These are phyloP conservation scores for Saturnispora saitoi DNA, from an alignment of 805 yeast genomes.

Conservation along the genomic window DNA sequence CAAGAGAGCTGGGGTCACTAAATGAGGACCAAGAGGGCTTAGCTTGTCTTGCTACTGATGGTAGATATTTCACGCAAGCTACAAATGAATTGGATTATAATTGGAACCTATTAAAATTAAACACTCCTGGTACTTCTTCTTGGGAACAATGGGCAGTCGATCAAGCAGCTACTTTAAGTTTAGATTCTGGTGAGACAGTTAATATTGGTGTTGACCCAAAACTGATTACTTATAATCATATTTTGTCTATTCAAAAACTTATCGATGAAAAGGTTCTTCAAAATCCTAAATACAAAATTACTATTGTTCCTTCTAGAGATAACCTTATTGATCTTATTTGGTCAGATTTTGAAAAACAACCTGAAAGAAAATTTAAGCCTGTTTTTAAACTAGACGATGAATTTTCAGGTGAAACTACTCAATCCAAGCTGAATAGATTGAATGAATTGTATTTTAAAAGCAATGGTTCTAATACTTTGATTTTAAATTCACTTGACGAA, in stretches of 20 bases:
- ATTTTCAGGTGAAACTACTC: constrained; percentile 57
- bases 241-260: constrained; percentile 26
- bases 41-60: constrained; percentile 52
- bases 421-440: constrained; percentile 47
- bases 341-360: constrained; percentile 50
- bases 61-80: constrained; percentile 54
- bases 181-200: constrained; percentile 34
- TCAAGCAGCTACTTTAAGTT: constrained; percentile 41
- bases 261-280: constrained; percentile 25
- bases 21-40: constrained; percentile 45
- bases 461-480: constrained; percentile 21
- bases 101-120: constrained; percentile 49
- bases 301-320: constrained; percentile 36
- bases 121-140: constrained; percentile 38
- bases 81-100: constrained; percentile 49
- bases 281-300: constrained; percentile 29
- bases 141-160: constrained; percentile 54
- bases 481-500: constrained; percentile 61
- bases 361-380: constrained; percentile 43
- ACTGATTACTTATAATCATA: constrained; percentile 33
- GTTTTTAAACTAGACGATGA: constrained; percentile 43
- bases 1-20: constrained; percentile 44
- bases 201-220: constrained; percentile 42
- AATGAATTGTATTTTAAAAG: constrained; percentile 30
- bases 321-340: constrained; percentile 45